Evolutionary conservation across 78 protist genomes (phyloP).

Genomic region (Cavenderia fasciculata): DNA sequence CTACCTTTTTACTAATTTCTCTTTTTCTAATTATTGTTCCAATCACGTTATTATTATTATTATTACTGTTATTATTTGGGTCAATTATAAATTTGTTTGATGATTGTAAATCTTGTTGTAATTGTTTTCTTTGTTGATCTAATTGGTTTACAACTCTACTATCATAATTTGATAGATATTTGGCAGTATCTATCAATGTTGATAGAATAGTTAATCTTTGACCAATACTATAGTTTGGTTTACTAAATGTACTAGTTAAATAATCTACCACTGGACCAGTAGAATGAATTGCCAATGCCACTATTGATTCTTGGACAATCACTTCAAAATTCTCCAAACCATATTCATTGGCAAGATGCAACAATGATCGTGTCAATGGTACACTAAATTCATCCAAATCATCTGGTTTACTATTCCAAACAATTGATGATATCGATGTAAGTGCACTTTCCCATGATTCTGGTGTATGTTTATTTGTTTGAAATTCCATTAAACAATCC

Average conservation of each 20-base stretch:
- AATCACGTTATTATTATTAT: background rate
- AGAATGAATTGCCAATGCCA: conserved; percentile 47
- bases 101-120: background rate
- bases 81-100: background rate
- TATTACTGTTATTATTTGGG: background rate
- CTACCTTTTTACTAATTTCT: background rate
- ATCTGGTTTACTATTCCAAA: conserved; percentile 62
- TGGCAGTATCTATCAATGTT: conserved; percentile 21
- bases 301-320: conserved; percentile 37
- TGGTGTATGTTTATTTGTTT: conserved; percentile 67
- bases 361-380: conserved; percentile 18
- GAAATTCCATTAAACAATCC: conserved; percentile 62
- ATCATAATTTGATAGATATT: conserved; percentile 15
- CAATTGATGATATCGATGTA: conserved; percentile 30
- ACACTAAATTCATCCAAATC: conserved; percentile 52
- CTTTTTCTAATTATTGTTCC: background rate
- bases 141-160: background rate
- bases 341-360: conserved; percentile 67
- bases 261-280: conserved; percentile 9
- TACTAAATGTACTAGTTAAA: background rate
- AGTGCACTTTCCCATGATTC: conserved; percentile 64
- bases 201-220: conserved; percentile 38
- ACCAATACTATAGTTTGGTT: conserved; percentile 47
- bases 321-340: conserved; percentile 27
- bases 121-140: background rate